Evolutionary conservation across 768 basidiomycete genomes (phyloP), one percentile per base, ranked within the genome.

Genomic region (Terana coerulea): DNA sequence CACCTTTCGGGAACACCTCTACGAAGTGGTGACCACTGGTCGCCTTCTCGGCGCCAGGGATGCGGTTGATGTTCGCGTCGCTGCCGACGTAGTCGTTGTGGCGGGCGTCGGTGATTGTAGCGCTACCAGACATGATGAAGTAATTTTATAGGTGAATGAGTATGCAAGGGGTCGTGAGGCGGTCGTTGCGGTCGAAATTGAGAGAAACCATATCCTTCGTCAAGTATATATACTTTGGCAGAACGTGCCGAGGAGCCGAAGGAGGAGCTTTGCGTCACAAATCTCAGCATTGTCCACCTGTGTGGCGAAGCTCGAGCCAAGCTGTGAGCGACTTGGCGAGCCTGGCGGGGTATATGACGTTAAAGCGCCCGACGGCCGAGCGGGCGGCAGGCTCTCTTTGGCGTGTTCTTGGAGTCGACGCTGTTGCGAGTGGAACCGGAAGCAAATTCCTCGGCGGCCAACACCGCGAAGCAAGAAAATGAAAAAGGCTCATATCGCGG

Each of bases 81-180:
- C 30, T 47, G 47, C 61, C 64, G 15, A 64, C 62, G 37, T 59
- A 64, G 59, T 65, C 64, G 57, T 65, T 62, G 59, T 65, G 64
- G 47, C 59, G 59, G 40, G 37, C 29, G 34, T 51, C 52, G 40
- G 62, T 65, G 17, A 62, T 49, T 5, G 30, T 33, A 46, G 45
- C 45, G 24, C 30, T 33, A 31, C 34, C 34, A 10, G 45, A 46
- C 45, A 46, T 46, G 45, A 11, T 46, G 8, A 6, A 29, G 11
- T 10, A 22, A 17, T 33, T 14, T 29, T 34, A 31, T 21, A n/a
- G 7, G 14, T n/a, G 10, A 17, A 30, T 29, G 22, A 6, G 35
- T 28, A 9, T 30, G 8, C 22, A 15, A n/a, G 10, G 29, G 11
- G 30, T 22, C 45, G 30, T 46, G 37, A 39, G 2, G 45, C 22